Conservation (phyloP, 257 asterid genomes). For the Nicotiana noctiflora region DNA sequence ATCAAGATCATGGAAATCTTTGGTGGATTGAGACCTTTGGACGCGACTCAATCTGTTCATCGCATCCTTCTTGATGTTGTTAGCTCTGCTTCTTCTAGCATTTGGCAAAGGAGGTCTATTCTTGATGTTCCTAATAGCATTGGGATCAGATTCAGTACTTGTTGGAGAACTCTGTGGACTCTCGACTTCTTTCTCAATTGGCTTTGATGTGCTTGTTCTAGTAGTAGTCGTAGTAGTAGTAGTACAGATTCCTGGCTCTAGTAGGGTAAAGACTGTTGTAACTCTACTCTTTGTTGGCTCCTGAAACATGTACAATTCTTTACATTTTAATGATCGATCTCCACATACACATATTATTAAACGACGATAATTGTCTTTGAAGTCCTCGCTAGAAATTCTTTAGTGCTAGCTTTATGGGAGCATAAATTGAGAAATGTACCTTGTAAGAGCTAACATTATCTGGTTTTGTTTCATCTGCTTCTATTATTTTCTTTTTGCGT, state of each 20-base stretch:
- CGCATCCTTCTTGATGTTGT: conserved; percentile 17
- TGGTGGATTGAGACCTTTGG: conserved; percentile 50
- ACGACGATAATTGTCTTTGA: background rate
- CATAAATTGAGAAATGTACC: conserved; percentile 16
- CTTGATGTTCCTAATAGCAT: conserved; percentile 26
- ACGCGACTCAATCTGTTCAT: conserved; percentile 26
- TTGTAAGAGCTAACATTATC: conserved; percentile 24
- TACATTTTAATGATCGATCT: background rate
- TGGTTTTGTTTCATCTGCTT: conserved; percentile 26
- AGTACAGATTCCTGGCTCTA: conserved; percentile 51
- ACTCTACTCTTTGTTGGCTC: conserved; percentile 34
- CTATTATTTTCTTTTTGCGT: conserved; percentile 26
- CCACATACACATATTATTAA: background rate
- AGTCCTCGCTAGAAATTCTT: background rate
- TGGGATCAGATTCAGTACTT: conserved; percentile 29
- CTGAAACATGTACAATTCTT: conserved; percentile 15
- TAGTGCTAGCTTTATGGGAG: background rate
- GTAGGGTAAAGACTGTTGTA: conserved; percentile 30
- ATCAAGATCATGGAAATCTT: conserved; percentile 34
- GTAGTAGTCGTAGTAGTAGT: conserved; percentile 8
- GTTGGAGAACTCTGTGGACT: conserved; percentile 20
- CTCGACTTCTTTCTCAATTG: conserved; percentile 17
- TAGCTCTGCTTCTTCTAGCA: conserved; percentile 15
- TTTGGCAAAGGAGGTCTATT: conserved; percentile 42
- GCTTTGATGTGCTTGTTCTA: conserved; percentile 36